A percentile compares a stretch with the other conserved stretches of the same genome.
These are phyloP conservation scores for Hypoxylon intermedium DNA, from an alignment of 495 filamentous ascomycete species.

Conservation along the genomic window DNA sequence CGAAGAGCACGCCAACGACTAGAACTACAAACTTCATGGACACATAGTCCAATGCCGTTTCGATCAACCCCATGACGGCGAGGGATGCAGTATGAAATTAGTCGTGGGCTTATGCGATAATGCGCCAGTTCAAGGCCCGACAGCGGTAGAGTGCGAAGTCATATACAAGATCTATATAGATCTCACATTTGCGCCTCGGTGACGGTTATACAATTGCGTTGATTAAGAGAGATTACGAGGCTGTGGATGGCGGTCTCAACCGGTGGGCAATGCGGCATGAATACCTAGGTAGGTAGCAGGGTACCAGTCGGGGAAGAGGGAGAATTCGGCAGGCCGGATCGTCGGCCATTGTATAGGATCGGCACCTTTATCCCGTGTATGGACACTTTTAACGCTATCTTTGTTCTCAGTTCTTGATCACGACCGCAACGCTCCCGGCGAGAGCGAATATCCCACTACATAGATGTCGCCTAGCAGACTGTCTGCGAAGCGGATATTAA, in stretches of 20 bases:
- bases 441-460: too few relatives aligned
- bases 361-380: too few relatives aligned
- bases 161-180: too few relatives aligned
- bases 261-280: background rate
- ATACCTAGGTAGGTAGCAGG: background rate
- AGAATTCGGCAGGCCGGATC: too few relatives aligned
- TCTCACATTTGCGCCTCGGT: background rate
- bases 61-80: constrained; percentile 53
- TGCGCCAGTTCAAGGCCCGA: background rate
- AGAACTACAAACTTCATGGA: constrained; percentile 44
- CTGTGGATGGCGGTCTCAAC: too few relatives aligned
- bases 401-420: too few relatives aligned
- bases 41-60: constrained; percentile 44
- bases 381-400: too few relatives aligned
- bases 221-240: background rate
- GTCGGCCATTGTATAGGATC: background rate
- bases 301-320: background rate
- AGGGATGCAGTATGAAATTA: background rate
- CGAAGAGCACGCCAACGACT: constrained; percentile 35
- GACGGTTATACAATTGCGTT: background rate
- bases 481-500: too few relatives aligned
- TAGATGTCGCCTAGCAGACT: too few relatives aligned
- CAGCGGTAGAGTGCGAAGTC: background rate
- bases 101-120: background rate
- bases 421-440: too few relatives aligned